Evolutionary conservation across 2,329 filamentous ascomycete species (phyloP).

Genomic region (Alternaria metachromatica): DNA sequence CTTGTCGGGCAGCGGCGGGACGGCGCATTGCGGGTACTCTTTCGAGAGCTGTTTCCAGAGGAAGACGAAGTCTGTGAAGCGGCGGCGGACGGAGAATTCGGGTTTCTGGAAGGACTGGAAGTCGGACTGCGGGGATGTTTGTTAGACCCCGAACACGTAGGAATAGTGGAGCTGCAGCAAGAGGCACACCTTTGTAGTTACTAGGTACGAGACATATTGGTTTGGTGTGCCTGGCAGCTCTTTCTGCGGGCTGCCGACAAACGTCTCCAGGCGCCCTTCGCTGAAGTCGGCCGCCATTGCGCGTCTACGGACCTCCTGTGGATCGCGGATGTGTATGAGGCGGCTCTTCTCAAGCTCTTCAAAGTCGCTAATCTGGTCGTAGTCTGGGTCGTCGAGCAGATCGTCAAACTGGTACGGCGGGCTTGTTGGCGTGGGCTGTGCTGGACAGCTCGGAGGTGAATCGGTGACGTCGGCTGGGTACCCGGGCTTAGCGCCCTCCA

Average conservation of each 20-base stretch:
- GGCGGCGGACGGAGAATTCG: constrained; percentile 79
- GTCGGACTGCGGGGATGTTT: constrained; percentile 69
- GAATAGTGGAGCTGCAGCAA: neutral
- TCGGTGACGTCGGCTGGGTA: constrained; percentile 24
- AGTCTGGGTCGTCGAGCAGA: constrained; percentile 19
- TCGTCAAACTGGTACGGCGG: constrained; percentile 5
- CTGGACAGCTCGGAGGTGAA: constrained; percentile 13
- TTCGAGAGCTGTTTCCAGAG: constrained; percentile 87
- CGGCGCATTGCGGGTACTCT: constrained; percentile 89
- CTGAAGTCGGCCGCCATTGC: constrained; percentile 46
- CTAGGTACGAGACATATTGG: constrained; percentile 92
- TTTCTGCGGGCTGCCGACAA: constrained; percentile 83
- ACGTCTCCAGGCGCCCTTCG: constrained; percentile 81
- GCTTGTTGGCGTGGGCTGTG: constrained; percentile 9
- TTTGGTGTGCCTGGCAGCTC: constrained; percentile 97
- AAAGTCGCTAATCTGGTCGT: constrained; percentile 19
- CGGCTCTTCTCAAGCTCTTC: constrained; percentile 14
- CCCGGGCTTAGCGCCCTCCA: constrained; percentile 8
- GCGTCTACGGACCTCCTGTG: constrained; percentile 20
- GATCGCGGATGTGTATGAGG: constrained; percentile 6
- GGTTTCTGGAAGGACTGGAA: constrained; percentile 91
- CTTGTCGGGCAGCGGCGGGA: constrained; percentile 95
- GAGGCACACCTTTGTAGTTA: constrained; percentile 79
- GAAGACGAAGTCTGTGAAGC: constrained; percentile 98
- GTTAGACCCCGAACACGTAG: constrained; percentile 1